These are phyloP conservation scores for Xylaria acuta DNA, from an alignment of 495 filamentous ascomycete species.

Conservation along the genomic window DNA sequence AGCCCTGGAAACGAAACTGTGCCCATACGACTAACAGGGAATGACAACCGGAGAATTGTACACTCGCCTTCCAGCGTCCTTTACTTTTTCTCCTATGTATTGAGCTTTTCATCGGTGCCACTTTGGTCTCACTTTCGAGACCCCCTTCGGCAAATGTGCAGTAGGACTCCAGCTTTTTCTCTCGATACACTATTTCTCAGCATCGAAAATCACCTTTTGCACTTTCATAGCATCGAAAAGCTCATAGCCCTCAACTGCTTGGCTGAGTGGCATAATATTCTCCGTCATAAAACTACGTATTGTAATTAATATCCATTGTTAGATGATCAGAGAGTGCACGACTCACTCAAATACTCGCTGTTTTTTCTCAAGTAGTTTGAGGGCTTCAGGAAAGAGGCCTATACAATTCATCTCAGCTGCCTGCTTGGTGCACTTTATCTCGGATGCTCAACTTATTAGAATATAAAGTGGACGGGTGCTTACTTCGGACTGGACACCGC, in stretches of 20 bases:
- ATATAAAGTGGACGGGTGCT: not conserved
- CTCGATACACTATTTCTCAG: slow-evolving; percentile 23
- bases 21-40: not conserved
- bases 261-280: slow-evolving; percentile 81
- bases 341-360: slow-evolving; percentile 80
- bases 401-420: not conserved
- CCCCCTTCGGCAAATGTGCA: too few species aligned
- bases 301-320: not conserved
- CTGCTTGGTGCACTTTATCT: not conserved
- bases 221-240: slow-evolving; percentile 89
- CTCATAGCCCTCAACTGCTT: slow-evolving; percentile 86
- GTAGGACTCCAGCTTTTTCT: too few species aligned
- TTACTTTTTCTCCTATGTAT: not conserved
- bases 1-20: not conserved
- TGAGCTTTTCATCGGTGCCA: too few species aligned
- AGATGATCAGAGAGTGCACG: not conserved
- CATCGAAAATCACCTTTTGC: slow-evolving; percentile 75
- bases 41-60: not conserved
- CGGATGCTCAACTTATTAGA: not conserved
- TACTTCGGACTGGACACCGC: slow-evolving; percentile 82
- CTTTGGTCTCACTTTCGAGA: too few species aligned
- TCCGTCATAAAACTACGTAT: slow-evolving; percentile 81
- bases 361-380: slow-evolving; percentile 77
- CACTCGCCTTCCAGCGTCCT: not conserved
- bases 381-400: slow-evolving; percentile 71